Evolutionary conservation across 768 basidiomycete genomes (phyloP).

Genomic region (Leccinum sublutescens): DNA sequence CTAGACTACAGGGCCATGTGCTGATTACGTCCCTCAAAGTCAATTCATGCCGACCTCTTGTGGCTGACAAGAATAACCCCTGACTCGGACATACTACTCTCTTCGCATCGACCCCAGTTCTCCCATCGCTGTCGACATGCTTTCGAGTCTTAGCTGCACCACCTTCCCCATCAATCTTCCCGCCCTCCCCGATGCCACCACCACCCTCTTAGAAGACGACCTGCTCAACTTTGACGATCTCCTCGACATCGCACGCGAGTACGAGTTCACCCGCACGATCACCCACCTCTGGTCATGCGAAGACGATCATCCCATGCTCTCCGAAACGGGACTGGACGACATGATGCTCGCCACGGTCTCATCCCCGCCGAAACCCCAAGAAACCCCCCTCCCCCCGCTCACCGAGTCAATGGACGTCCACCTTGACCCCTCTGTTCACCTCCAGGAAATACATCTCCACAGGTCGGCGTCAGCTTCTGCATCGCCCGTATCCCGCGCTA

Average conservation of each 20-base stretch:
- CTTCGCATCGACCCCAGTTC: neutral
- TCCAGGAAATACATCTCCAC: neutral
- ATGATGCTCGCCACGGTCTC: conserved; percentile 14
- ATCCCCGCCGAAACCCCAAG: conserved; percentile 3
- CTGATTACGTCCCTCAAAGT: too few relatives aligned
- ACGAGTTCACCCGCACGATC: conserved; percentile 27
- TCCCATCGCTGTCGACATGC: conserved; percentile 21
- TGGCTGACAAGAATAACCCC: conserved; percentile 17
- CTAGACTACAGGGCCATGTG: conserved; percentile 34
- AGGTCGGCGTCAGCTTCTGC: neutral
- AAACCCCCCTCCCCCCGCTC: neutral
- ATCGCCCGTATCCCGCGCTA: neutral
- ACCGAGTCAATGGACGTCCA: neutral
- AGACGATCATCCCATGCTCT: conserved; percentile 4
- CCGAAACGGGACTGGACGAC: conserved; percentile 19
- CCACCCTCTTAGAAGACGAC: neutral
- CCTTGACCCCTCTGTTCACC: neutral
- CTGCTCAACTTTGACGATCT: conserved; percentile 26
- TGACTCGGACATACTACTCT: neutral
- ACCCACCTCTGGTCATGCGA: conserved; percentile 21
- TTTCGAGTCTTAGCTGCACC: conserved; percentile 16
- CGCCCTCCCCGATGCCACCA: neutral
- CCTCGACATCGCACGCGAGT: conserved; percentile 31
- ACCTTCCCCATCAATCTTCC: conserved; percentile 9
- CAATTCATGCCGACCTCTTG: neutral